Percentiles rank a stretch among this genome's conserved stretches.
Evolutionary conservation across 2,329 filamentous ascomycete genomes (phyloP).

Genomic region (Lecanoromycetidae sp.): DNA sequence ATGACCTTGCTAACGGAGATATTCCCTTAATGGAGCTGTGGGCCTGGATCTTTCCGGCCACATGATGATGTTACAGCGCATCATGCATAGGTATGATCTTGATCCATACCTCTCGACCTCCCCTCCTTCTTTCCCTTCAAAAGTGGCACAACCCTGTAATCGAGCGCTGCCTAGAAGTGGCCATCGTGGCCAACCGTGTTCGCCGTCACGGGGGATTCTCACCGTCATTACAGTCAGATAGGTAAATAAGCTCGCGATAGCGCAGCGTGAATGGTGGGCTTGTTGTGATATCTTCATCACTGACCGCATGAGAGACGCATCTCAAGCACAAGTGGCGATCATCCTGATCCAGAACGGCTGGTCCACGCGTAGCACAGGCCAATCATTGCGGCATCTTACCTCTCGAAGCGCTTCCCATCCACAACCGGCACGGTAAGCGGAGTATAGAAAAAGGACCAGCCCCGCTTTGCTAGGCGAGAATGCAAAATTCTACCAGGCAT

Average conservation of each 20-base stretch:
- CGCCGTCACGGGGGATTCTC: too few relatives aligned
- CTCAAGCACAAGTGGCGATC: constrained; percentile 1
- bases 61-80: constrained; percentile 16
- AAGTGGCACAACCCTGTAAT: constrained; percentile 1
- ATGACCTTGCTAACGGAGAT: constrained; percentile 1
- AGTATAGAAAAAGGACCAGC: neutral
- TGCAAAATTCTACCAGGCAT: neutral
- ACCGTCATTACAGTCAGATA: too few relatives aligned
- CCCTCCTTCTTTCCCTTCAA: neutral
- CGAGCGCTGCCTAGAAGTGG: neutral
- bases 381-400: neutral
- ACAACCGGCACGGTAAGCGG: constrained; percentile 1
- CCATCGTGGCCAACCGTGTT: neutral
- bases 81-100: constrained; percentile 12
- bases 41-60: neutral
- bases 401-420: constrained; percentile 7
- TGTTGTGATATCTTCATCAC: constrained; percentile 1
- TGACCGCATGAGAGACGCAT: constrained; percentile 6
- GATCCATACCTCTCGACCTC: constrained; percentile 3
- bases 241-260: neutral
- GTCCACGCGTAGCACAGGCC: constrained; percentile 5
- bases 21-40: constrained; percentile 2
- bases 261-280: constrained; percentile 10
- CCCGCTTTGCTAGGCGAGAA: constrained; percentile 5
- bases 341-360: constrained; percentile 1